These are phyloP conservation scores for Hericium coralloides DNA, from an alignment of 768 basidiomycete genomes.

Conservation along the genomic window DNA sequence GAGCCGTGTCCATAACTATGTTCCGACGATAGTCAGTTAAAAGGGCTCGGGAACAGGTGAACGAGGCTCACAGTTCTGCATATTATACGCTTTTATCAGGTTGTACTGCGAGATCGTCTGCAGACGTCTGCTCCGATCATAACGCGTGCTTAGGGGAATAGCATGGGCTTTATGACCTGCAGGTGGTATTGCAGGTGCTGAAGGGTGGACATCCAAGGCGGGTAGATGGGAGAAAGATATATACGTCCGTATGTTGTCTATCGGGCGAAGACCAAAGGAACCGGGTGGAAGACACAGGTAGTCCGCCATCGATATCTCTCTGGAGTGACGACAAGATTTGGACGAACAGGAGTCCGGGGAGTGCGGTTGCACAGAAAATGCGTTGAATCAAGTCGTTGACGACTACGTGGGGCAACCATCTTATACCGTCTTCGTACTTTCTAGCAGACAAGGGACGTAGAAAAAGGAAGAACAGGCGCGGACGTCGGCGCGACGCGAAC, in stretches of 20 bases:
- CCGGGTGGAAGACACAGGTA: neutral
- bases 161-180: conserved; percentile 9
- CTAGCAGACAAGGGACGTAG: too few relatives aligned
- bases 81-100: neutral
- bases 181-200: conserved; percentile 8
- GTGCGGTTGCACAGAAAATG: too few relatives aligned
- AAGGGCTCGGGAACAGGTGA: neutral
- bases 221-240: conserved; percentile 11
- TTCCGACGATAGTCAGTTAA: neutral
- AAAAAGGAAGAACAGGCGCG: too few relatives aligned
- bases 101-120: neutral
- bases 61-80: neutral
- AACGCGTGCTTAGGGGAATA: neutral
- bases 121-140: neutral
- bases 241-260: conserved; percentile 11
- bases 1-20: neutral
- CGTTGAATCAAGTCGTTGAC: too few relatives aligned
- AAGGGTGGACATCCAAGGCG: conserved; percentile 5
- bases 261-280: conserved; percentile 9
- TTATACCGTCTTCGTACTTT: too few relatives aligned
- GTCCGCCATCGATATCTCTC: too few relatives aligned
- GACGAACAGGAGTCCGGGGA: too few relatives aligned
- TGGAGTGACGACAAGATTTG: too few relatives aligned
- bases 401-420: too few relatives aligned
- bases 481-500: too few relatives aligned